Conservation (phyloP, 768 basidiomycete species). For the Termitomyces eurrhizus region DNA sequence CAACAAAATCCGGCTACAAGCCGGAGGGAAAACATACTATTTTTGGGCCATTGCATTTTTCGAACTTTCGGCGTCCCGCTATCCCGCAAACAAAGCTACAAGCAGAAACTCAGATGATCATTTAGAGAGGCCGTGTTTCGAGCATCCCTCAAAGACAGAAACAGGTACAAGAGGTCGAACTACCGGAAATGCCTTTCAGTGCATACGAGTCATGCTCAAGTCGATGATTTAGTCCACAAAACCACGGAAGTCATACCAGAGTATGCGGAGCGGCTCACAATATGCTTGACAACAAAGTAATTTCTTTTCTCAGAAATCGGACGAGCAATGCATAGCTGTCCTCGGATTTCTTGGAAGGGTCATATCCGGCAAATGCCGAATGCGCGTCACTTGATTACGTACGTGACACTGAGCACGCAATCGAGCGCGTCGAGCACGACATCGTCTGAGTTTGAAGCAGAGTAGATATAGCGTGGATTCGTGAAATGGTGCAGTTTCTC, state of each 20-base stretch:
- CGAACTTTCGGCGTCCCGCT: not conserved
- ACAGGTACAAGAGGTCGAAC: not conserved
- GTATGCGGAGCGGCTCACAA: not conserved
- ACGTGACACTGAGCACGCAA: slow-evolving; percentile 21
- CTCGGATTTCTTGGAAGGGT: no score
- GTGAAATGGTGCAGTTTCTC: slow-evolving; percentile 7
- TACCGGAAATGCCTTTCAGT: not conserved
- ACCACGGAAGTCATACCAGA: no score
- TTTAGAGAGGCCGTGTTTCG: not conserved
- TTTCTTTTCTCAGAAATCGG: not conserved
- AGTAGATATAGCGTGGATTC: slow-evolving; percentile 25
- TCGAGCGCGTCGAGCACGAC: slow-evolving; percentile 30
- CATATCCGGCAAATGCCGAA: not conserved
- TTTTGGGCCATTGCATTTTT: not conserved
- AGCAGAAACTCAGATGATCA: not conserved
- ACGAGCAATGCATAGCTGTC: not conserved
- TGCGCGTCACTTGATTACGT: not conserved
- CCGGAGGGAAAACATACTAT: not conserved
- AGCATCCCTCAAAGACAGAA: not conserved
- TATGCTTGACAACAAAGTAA: not conserved
- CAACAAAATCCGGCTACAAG: not conserved
- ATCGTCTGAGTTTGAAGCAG: slow-evolving; percentile 38
- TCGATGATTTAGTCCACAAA: not conserved
- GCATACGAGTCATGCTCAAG: not conserved
- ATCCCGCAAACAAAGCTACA: not conserved